A percentile compares a stretch with the other conserved stretches of the same genome.
These are phyloP conservation scores for Piromyces finnis DNA, from an alignment of 192 early-diverging fungal genomes.

Conservation along the genomic window DNA sequence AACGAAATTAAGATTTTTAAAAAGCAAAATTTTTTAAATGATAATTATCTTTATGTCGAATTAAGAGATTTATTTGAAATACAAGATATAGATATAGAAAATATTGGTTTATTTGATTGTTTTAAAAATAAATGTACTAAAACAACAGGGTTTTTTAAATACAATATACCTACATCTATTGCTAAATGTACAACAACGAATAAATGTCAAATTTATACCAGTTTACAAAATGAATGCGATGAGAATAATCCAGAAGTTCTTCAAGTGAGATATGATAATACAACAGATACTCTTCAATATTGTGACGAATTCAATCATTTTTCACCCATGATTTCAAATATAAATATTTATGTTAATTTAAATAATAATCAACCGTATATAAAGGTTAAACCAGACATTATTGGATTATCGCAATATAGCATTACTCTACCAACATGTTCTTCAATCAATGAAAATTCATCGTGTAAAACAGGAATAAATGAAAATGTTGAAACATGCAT, in stretches of 20 bases:
- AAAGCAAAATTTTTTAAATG: neutral
- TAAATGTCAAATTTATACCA: neutral
- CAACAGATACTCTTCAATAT: too few relatives aligned
- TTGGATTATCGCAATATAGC: neutral
- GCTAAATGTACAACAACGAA: neutral
- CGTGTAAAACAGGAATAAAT: neutral
- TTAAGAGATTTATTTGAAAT: neutral
- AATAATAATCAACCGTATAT: neutral
- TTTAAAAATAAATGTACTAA: neutral
- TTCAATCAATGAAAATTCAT: neutral
- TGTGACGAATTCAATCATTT: too few relatives aligned
- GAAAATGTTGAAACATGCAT: neutral
- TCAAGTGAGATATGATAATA: too few relatives aligned
- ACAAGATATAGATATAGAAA: neutral
- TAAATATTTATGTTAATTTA: neutral
- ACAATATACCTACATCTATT: neutral
- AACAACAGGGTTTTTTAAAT: neutral
- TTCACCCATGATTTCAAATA: neutral
- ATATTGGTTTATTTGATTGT: neutral
- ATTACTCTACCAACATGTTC: neutral
- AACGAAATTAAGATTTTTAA: neutral
- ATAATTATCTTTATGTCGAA: neutral
- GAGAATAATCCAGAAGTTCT: too few relatives aligned
- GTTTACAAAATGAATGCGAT: too few relatives aligned
- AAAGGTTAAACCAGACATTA: neutral